These are phyloP conservation scores for Chlamydomonas reinhardtii DNA, from an alignment of 163 green algal genomes.

Conservation along the genomic window DNA sequence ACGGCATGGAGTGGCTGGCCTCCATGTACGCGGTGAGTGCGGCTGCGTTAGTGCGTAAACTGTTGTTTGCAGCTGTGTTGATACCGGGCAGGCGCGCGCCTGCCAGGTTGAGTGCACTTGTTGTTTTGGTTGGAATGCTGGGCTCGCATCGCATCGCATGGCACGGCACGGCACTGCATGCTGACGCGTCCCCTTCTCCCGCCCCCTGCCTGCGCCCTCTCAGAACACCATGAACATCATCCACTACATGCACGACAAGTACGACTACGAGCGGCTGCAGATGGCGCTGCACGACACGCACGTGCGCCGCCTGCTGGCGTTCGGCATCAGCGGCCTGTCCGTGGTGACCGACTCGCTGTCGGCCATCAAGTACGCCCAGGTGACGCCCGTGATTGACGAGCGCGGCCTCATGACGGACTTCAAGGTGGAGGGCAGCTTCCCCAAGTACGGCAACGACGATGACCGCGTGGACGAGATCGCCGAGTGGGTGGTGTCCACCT, in stretches of 20 bases:
- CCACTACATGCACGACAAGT: constrained; percentile 82
- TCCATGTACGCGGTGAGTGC: constrained; percentile 64
- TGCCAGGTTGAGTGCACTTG: no score
- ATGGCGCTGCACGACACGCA: constrained; percentile 86
- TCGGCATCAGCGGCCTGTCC: constrained; percentile 78
- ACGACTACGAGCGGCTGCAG: constrained; percentile 80
- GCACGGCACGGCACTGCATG: no score
- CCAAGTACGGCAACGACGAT: constrained; percentile 86
- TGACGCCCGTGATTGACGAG: constrained; percentile 66
- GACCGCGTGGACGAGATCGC: constrained; percentile 75
- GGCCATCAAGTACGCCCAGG: constrained; percentile 83
- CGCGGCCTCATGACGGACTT: constrained; percentile 70
- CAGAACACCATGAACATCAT: constrained; percentile 84
- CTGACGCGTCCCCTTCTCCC: no score
- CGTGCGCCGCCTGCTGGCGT: constrained; percentile 77
- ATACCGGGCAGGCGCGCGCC: no score
- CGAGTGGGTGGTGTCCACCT: constrained; percentile 65
- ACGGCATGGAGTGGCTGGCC: constrained; percentile 80
- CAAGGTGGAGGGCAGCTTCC: constrained; percentile 75
- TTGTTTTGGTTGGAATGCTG: no score
- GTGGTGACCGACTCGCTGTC: constrained; percentile 80
- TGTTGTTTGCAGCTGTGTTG: no score
- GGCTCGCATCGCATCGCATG: no score
- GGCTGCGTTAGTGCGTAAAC: no score
- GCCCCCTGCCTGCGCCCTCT: no score